A percentile compares a stretch with the other conserved stretches of the same genome.
Conservation (phyloP, 2,329 filamentous ascomycete genomes). For the Lachnellula cervina region DNA sequence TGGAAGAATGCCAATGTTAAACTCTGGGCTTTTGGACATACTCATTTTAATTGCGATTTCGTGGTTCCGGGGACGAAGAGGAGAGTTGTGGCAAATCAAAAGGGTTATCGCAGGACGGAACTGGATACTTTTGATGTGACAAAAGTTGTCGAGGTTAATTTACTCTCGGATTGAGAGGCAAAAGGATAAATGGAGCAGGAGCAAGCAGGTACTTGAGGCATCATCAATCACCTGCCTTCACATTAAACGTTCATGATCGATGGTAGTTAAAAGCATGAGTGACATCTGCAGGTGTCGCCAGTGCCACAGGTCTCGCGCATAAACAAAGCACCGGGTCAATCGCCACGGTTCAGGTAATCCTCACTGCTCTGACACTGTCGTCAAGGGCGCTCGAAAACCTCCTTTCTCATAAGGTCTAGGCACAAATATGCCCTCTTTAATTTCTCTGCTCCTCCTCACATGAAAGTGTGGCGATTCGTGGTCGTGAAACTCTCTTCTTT, state of each 20-base stretch:
- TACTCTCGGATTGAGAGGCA: background rate
- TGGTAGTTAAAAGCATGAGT: no score
- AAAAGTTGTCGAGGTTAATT: background rate
- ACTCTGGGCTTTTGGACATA: conserved; percentile 42
- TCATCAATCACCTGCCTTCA: no score
- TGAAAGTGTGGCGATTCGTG: background rate
- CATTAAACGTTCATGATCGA: no score
- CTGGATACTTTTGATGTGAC: background rate
- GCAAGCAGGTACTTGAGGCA: no score
- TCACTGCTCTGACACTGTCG: background rate
- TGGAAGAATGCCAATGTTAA: conserved; percentile 30
- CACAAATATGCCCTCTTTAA: background rate
- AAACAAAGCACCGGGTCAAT: no score
- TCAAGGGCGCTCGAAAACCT: background rate
- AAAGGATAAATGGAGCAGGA: no score
- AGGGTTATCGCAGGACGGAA: conserved; percentile 31
- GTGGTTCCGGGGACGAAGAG: conserved; percentile 24
- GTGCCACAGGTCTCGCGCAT: no score
- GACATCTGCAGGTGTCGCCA: no score
- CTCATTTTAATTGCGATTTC: conserved; percentile 40
- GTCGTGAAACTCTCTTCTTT: background rate
- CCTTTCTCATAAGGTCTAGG: background rate
- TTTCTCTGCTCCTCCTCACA: background rate
- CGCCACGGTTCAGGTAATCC: background rate
- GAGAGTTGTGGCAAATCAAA: conserved; percentile 40